phyloP scores from a whole-genome alignment of 164 flowering plant genomes.

The Litsea cubeba region DNA sequence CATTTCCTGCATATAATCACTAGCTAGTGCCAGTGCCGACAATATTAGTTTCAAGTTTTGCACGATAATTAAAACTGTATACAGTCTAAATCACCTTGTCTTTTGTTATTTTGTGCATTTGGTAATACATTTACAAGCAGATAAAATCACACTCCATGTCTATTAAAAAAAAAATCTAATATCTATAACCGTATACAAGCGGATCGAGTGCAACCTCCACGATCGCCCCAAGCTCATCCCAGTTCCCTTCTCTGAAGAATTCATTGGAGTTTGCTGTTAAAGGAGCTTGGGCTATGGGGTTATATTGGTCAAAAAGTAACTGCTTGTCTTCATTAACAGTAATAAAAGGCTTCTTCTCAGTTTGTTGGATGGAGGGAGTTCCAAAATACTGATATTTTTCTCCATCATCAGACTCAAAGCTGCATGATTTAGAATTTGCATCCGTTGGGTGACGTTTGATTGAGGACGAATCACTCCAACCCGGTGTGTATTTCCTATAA shows the following conservation, averaged over 20 bases:
- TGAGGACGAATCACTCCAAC: conserved; percentile 29
- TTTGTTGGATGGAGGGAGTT: conserved; percentile 5
- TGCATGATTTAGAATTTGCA: conserved; percentile 5
- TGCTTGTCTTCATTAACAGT: conserved; percentile 15
- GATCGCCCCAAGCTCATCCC: conserved; percentile 55
- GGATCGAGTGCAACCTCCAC: conserved; percentile 23
- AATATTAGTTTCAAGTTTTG: no score
- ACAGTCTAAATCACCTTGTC: not conserved
- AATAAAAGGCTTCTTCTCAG: conserved; percentile 18
- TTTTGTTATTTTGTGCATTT: not conserved
- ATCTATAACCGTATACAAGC: not conserved
- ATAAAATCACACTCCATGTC: not conserved
- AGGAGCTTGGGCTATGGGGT: conserved; percentile 15
- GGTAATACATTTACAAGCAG: not conserved
- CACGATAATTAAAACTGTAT: no score
- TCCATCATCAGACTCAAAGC: conserved; percentile 2
- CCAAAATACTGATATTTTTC: not conserved
- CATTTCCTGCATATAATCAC: no score
- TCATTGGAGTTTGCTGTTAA: conserved; percentile 9
- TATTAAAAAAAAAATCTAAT: not conserved
- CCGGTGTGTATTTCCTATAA: conserved; percentile 39
- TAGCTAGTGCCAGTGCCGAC: no score
- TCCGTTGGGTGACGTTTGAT: conserved; percentile 14
- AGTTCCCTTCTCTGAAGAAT: conserved; percentile 20
- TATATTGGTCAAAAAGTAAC: not conserved